phyloP scores from a whole-genome alignment of 495 filamentous ascomycete species.

The Polyplosphaeria fusca region DNA sequence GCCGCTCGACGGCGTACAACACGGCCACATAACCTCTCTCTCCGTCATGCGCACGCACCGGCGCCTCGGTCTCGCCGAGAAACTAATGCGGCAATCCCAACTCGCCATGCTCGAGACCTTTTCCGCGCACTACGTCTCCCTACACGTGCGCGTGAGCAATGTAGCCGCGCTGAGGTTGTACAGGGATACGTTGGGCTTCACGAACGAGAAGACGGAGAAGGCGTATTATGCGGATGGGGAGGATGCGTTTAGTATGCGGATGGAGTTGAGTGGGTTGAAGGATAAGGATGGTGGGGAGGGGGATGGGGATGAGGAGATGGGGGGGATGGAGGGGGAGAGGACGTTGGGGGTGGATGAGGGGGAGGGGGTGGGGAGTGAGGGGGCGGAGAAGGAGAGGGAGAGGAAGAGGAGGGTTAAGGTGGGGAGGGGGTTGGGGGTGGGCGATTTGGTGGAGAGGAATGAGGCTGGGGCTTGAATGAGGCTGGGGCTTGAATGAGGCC shows the following conservation, averaged over 20 bases:
- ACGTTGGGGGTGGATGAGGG: slow-evolving; percentile 41
- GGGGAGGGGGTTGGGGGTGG: slow-evolving; percentile 74
- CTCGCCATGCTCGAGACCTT: slow-evolving; percentile 95
- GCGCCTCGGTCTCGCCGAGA: slow-evolving; percentile 86
- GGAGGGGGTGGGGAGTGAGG: slow-evolving; percentile 37
- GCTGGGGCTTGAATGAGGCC: no score
- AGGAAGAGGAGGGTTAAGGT: slow-evolving; percentile 67
- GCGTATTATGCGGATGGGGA: slow-evolving; percentile 99
- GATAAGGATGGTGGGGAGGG: slow-evolving; percentile 45
- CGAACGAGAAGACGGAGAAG: slow-evolving; percentile 80
- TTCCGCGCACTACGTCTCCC: slow-evolving; percentile 83
- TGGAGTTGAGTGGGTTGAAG: slow-evolving; percentile 60
- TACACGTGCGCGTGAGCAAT: slow-evolving; percentile 94
- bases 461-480: slow-evolving; percentile 42
- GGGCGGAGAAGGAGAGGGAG: slow-evolving; percentile 71
- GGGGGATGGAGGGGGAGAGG: slow-evolving; percentile 31
- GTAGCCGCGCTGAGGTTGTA: slow-evolving; percentile 86
- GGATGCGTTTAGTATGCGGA: slow-evolving; percentile 91
- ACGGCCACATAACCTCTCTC: slow-evolving; percentile 93
- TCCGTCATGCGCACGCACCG: slow-evolving; percentile 97
- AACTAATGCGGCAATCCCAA: slow-evolving; percentile 93
- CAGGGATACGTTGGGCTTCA: slow-evolving; percentile 88
- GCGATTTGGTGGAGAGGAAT: slow-evolving; percentile 79
- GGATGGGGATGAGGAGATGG: slow-evolving; percentile 22
- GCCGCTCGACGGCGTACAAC: slow-evolving; percentile 81